Conservation (phyloP, 208 protist genomes). For the Trichomonas vaginalis region DNA sequence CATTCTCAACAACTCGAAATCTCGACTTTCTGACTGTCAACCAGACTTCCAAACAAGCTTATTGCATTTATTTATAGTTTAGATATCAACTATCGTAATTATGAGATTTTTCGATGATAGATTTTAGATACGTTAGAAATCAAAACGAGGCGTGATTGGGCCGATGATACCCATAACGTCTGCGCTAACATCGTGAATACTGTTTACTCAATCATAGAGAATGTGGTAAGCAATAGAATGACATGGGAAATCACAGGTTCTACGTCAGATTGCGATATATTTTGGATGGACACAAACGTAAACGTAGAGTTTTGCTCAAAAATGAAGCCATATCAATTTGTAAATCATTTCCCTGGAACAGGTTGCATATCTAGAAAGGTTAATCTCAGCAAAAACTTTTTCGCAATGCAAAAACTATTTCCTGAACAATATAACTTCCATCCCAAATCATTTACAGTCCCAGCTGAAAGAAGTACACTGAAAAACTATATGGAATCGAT, state of each 20-base stretch:
- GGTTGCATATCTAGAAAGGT: not conserved
- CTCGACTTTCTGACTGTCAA: no score
- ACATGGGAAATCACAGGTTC: not conserved
- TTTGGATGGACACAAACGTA: not conserved
- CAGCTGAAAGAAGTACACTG: not conserved
- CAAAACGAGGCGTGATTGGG: no score
- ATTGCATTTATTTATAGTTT: no score
- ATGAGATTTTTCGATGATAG: no score
- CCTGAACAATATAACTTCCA: slow-evolving; percentile 14
- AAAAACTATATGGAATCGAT: not conserved
- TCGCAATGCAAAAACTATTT: not conserved
- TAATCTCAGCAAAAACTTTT: not conserved
- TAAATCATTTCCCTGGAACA: not conserved
- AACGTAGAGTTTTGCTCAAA: not conserved
- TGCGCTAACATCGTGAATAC: no score
- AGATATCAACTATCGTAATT: no score
- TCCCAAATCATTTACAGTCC: not conserved
- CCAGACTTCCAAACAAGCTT: no score
- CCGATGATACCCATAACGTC: no score
- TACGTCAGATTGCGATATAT: not conserved
- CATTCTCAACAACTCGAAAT: no score
- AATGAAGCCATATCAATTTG: not conserved
- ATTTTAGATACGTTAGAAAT: no score
- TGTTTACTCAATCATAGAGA: no score
- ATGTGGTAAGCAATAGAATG: not conserved